phyloP scores from a whole-genome alignment of 1,284 basidiomycete genomes.

The Leccinum solheimii region DNA sequence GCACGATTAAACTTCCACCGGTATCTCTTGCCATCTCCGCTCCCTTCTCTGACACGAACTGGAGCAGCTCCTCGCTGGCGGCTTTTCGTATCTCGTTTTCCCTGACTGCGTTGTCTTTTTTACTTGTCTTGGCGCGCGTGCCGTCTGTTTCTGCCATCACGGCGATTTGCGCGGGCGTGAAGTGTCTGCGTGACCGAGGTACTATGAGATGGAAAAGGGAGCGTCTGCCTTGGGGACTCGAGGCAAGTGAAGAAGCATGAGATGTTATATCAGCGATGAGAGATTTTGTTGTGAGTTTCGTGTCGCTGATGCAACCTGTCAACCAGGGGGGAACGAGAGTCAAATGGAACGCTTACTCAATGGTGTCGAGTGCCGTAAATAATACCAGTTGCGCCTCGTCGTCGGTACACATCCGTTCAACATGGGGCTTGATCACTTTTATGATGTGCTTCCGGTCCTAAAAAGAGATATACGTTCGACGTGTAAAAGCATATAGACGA shows the following conservation, averaged over 20 bases:
- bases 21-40: conserved; percentile 67
- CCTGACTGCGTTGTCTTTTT: conserved; percentile 67
- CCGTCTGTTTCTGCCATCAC: conserved; percentile 69
- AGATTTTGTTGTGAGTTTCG: conserved; percentile 81
- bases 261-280: conserved; percentile 65
- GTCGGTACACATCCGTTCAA: conserved; percentile 81
- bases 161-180: conserved; percentile 75
- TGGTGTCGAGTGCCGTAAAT: conserved; percentile 83
- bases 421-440: conserved; percentile 82
- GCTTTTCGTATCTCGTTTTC: conserved; percentile 67
- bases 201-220: conserved; percentile 79
- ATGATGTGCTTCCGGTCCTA: conserved; percentile 88
- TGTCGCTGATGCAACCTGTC: conserved; percentile 57
- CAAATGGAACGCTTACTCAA: conserved; percentile 59
- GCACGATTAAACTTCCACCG: conserved; percentile 72
- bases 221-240: conserved; percentile 68
- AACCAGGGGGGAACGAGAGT: conserved; percentile 3
- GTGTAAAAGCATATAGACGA: background rate
- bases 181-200: conserved; percentile 77
- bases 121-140: conserved; percentile 61
- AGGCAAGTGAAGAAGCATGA: conserved; percentile 54
- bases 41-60: conserved; percentile 63
- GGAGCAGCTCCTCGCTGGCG: conserved; percentile 69
- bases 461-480: background rate
- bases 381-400: conserved; percentile 87